These are phyloP conservation scores for Sedum album DNA, from an alignment of 164 flowering plant genomes.

Conservation along the genomic window DNA sequence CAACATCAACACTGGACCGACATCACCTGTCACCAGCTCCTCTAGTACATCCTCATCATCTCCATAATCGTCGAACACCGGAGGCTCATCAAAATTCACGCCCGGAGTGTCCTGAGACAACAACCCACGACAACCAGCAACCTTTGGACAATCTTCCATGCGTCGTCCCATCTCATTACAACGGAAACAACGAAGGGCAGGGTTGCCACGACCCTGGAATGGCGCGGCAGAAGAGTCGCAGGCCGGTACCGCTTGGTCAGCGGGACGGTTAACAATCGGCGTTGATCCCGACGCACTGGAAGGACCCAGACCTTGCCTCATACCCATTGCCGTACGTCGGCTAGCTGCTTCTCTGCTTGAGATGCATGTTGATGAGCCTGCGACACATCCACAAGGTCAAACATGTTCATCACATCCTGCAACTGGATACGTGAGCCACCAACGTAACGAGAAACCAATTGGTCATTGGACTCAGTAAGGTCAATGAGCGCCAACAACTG, in stretches of 20 bases:
- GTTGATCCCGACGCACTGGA: not conserved
- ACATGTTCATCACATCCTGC: not conserved
- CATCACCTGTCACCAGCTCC: not conserved
- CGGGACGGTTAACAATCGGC: too few species aligned
- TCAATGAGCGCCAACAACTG: not conserved
- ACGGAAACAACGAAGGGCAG: too few species aligned
- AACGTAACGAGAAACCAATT: not conserved
- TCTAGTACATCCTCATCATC: not conserved
- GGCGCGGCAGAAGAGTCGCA: too few species aligned
- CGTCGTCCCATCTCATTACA: too few species aligned
- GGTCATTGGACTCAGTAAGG: not conserved
- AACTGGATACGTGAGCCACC: not conserved
- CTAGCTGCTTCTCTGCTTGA: not conserved
- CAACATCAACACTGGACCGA: not conserved
- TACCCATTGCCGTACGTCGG: not conserved
- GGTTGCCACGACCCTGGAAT: too few species aligned
- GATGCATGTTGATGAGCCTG: not conserved
- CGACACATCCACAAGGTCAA: not conserved
- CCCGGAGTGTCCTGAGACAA: too few species aligned
- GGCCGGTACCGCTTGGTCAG: too few species aligned
- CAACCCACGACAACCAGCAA: too few species aligned
- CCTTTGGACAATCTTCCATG: too few species aligned
- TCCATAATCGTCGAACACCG: too few species aligned
- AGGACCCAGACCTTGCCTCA: too few species aligned
- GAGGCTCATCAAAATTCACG: too few species aligned